phyloP scores from a whole-genome alignment of 768 basidiomycete species.

The Pleurotus platypus region DNA sequence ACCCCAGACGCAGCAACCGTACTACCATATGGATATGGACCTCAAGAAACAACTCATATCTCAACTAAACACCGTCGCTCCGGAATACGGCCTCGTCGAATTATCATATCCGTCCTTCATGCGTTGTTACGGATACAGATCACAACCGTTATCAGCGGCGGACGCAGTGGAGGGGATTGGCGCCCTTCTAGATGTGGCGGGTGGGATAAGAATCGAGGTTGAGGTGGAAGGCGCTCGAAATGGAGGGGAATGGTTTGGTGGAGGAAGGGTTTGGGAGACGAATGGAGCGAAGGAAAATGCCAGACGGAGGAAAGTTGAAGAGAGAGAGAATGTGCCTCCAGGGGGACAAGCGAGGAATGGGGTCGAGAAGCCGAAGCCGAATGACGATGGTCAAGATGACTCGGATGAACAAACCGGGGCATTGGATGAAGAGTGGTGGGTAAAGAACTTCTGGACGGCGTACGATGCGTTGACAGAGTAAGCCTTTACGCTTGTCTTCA shows the following conservation, averaged over 20 bases:
- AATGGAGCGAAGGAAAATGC: slow-evolving; percentile 32
- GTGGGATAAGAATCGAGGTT: slow-evolving; percentile 85
- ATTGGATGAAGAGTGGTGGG: slow-evolving; percentile 54
- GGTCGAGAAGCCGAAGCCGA: slow-evolving; percentile 19
- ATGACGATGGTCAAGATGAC: slow-evolving; percentile 19
- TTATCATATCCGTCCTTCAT: slow-evolving; percentile 92
- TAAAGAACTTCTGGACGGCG: slow-evolving; percentile 92
- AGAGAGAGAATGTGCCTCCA: slow-evolving; percentile 34
- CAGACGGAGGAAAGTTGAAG: slow-evolving; percentile 31
- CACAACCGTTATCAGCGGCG: slow-evolving; percentile 84
- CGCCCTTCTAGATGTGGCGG: slow-evolving; percentile 87
- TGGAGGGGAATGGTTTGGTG: slow-evolving; percentile 96
- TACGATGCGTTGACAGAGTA: slow-evolving; percentile 91
- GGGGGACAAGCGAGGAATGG: slow-evolving; percentile 17
- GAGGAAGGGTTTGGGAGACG: slow-evolving; percentile 73
- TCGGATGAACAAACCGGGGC: slow-evolving; percentile 61
- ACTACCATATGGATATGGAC: slow-evolving; percentile 95
- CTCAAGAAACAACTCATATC: slow-evolving; percentile 76
- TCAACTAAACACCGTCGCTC: slow-evolving; percentile 86
- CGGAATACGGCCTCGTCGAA: slow-evolving; percentile 93
- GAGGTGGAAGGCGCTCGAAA: slow-evolving; percentile 85
- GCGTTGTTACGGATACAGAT: slow-evolving; percentile 86
- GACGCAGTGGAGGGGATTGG: slow-evolving; percentile 90
- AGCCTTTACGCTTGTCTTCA: slow-evolving; percentile 82
- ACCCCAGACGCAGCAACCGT: slow-evolving; percentile 89